Conservation (phyloP, 345 rosid species). For the Hibiscus mutabilis region DNA sequence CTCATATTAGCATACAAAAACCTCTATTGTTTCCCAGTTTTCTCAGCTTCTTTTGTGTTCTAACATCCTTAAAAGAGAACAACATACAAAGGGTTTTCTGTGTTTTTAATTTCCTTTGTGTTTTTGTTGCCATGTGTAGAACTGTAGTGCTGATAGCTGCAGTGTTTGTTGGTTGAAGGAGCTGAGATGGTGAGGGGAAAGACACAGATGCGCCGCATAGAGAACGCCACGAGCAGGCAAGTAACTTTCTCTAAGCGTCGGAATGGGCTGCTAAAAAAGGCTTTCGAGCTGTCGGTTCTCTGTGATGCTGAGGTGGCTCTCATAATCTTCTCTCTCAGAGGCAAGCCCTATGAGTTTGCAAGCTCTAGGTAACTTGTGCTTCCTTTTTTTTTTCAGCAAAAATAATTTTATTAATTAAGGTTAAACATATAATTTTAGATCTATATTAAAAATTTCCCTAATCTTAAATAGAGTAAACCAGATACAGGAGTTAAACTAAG, state of each 20-base stretch:
- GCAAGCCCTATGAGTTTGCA: slow-evolving; percentile 39
- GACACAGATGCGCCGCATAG: slow-evolving; percentile 44
- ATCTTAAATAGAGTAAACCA: no score
- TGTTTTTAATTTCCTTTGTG: no score
- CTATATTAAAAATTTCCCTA: no score
- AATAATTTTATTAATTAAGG: no score
- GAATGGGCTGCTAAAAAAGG: slow-evolving; percentile 15
- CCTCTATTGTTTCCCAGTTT: not conserved
- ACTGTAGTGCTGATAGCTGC: no score
- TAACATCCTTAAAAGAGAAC: not conserved
- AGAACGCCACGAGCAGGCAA: slow-evolving; percentile 43
- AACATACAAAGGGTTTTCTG: not conserved
- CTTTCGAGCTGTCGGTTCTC: slow-evolving; percentile 18
- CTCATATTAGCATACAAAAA: not conserved
- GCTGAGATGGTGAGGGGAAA: slow-evolving; percentile 42
- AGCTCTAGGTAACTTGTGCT: slow-evolving; percentile 19
- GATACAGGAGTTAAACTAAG: no score
- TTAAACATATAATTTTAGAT: no score
- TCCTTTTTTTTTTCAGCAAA: no score
- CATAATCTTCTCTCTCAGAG: slow-evolving; percentile 36
- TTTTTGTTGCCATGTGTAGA: no score
- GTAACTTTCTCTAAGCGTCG: slow-evolving; percentile 35
- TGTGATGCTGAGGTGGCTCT: slow-evolving; percentile 27
- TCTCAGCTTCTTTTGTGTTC: not conserved
- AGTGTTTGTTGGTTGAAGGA: not conserved